Base-by-base conservation (phyloP, 306 rosid genomes). In the Vachellia pachyceras region DNA sequence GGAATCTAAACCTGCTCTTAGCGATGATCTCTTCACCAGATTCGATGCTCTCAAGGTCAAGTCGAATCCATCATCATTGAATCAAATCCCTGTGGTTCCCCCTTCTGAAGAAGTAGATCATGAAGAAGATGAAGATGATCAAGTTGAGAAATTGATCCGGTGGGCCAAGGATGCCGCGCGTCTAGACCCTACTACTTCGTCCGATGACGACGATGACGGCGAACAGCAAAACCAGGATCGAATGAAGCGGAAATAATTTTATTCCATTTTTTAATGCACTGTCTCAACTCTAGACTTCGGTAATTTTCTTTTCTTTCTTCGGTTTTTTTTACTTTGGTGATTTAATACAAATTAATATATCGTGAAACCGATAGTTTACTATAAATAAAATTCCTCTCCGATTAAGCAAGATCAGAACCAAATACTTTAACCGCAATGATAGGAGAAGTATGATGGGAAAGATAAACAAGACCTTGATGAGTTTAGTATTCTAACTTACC, bases 151-250 rank as follows among this genome's bases (percentile, higher is more conserved):
- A 82, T 72, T 94, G 83, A 92, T 91, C 8, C 87, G 76, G 11
- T 94, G 97, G 98, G 98, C 97, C 72, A 92, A 92, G 80, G 98
- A 94, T 77, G 91, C 97, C 3, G 98, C 90, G 5, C 97, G 97
- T 69, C 94, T 94, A 11, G 91, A 94, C 78, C 97, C 97, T 58
- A 22, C 65, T 58, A 23, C 65, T 23, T 23, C 65, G 35, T 58
- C 46, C 1, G 90, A 85, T 17, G 88, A 77, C 3, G 75, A 78
- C 6, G 36, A 40, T 0, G 41, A 42, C 41, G 33, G 14, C 54
- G 6, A 20, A 5, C 36, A 35, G n/a, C 60, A 20, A 17, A 8
- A 57, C 20, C n/a, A 55, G 23, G 35, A 12, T 18, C 22, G 45
- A 3, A 42, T 12, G 23, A 69, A 42, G 37, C 60, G 5, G 0